Evolutionary conservation across 768 basidiomycete genomes (phyloP).

Genomic region (Megacollybia marginata): DNA sequence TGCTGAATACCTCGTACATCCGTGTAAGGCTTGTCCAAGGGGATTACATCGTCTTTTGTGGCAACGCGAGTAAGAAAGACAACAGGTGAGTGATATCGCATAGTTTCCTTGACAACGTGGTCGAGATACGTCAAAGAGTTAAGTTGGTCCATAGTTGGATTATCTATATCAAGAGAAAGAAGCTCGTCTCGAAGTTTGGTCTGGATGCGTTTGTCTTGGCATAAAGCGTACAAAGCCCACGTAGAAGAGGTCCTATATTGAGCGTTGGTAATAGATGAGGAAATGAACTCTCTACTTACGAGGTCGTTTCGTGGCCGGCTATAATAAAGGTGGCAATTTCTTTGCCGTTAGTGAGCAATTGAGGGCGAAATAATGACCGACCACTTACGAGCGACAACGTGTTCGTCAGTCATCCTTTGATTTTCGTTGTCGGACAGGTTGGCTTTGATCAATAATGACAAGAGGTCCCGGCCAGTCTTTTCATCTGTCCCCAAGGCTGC

Average conservation of each 20-base stretch:
- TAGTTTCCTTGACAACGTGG: slow-evolving; percentile 49
- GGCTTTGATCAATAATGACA: slow-evolving; percentile 41
- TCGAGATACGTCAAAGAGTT: slow-evolving; percentile 64
- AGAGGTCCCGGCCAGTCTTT: slow-evolving; percentile 29
- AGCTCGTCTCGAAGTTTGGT: slow-evolving; percentile 53
- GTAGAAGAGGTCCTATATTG: slow-evolving; percentile 2
- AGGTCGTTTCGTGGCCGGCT: slow-evolving; percentile 22
- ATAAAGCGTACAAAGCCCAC: slow-evolving; percentile 56
- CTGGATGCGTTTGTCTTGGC: slow-evolving; percentile 41
- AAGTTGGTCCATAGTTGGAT: slow-evolving; percentile 64
- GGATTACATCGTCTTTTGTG: slow-evolving; percentile 45
- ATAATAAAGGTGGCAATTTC: slow-evolving; percentile 35
- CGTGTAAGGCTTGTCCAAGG: slow-evolving; percentile 8
- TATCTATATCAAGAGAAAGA: slow-evolving; percentile 40
- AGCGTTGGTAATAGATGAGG: slow-evolving; percentile 5
- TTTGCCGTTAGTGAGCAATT: background rate
- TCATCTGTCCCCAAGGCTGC: slow-evolving; percentile 13
- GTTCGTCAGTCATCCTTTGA: slow-evolving; percentile 38
- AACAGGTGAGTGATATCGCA: slow-evolving; percentile 51
- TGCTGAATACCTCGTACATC: background rate
- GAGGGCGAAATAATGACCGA: no score
- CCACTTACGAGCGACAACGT: slow-evolving; percentile 26
- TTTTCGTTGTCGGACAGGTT: slow-evolving; percentile 34
- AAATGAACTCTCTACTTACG: background rate
- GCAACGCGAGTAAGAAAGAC: slow-evolving; percentile 34